Evolutionary conservation across 495 filamentous ascomycete genomes (phyloP), one percentile per base, ranked within the genome.

Genomic region (Daldinia vernicosa): DNA sequence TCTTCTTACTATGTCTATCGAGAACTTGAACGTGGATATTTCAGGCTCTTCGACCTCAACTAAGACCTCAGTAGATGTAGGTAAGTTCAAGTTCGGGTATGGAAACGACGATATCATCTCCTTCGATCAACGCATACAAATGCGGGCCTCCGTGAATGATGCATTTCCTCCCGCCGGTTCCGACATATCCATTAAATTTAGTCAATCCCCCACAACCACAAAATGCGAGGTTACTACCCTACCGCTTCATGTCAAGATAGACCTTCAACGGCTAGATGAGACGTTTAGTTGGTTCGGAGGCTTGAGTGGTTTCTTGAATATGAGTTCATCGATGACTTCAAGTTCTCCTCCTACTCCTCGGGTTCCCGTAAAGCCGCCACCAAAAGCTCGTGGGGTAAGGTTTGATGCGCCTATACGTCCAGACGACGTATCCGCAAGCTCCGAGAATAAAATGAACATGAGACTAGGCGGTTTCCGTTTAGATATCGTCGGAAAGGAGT

Each of bases 221-320:
- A 84, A 84, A 47, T 77, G 92, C 26, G 87, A 91, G n/a, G 72
- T 97, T n/a, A 86, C 84, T n/a, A 97, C 94, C 2, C 83, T 95
- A 14, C 93, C 95, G 2, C 77, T 98, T 1, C 88, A 90, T 60
- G 64, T 98, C 6, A 86, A 87, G 63, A 75, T 98, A 28, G 92
- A 98, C 78, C 82, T 97, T 11, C 90, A 90, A 67, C 88, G 86
- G 40, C 74, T 98, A 12, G 96, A 99, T 69, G 95, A 97, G 57
- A 91, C 91, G 4, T 87, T 98, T 57, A 87, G 88, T 32, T 94
- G 92, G 85, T 92, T 98, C 75, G 96, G 95, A 15, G 96, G 96
- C 0, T 81, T 99, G 19, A 98, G 95, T 75, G 93, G 93, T 66
- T 91, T 99, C 50, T 80, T 99, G 32, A 95, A 94, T 68, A 86